Evolutionary conservation across 768 basidiomycete genomes (phyloP).

Genomic region (Mycena capillaripes): DNA sequence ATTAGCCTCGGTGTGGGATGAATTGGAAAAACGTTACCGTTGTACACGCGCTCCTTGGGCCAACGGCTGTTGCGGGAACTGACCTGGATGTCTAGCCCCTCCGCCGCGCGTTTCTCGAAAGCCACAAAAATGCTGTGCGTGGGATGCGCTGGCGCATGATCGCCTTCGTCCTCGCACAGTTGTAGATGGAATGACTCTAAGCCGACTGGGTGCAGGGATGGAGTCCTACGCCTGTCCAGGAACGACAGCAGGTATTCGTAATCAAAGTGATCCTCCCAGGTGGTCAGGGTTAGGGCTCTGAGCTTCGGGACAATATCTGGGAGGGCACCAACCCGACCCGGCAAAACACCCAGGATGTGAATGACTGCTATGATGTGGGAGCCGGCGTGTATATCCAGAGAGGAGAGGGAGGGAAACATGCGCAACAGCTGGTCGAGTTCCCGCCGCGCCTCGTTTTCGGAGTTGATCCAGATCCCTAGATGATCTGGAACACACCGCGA

Average conservation of each 20-base stretch:
- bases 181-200: neutral
- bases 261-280: neutral
- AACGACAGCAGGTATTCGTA: neutral
- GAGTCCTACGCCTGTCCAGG: neutral
- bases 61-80: neutral
- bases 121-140: neutral
- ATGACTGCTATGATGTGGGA: neutral
- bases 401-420: neutral
- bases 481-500: neutral
- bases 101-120: neutral
- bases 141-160: neutral
- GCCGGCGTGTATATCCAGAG: neutral
- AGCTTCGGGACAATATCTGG: neutral
- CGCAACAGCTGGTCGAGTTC: neutral
- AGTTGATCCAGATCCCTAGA: neutral
- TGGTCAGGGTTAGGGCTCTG: neutral
- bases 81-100: neutral
- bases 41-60: neutral
- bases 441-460: neutral
- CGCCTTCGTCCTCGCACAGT: neutral
- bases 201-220: neutral
- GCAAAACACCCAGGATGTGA: neutral
- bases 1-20: neutral
- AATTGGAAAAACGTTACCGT: neutral
- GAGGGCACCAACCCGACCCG: neutral